These are phyloP conservation scores for Schizophyllum commune DNA, from an alignment of 1,284 basidiomycete genomes.

Conservation along the genomic window DNA sequence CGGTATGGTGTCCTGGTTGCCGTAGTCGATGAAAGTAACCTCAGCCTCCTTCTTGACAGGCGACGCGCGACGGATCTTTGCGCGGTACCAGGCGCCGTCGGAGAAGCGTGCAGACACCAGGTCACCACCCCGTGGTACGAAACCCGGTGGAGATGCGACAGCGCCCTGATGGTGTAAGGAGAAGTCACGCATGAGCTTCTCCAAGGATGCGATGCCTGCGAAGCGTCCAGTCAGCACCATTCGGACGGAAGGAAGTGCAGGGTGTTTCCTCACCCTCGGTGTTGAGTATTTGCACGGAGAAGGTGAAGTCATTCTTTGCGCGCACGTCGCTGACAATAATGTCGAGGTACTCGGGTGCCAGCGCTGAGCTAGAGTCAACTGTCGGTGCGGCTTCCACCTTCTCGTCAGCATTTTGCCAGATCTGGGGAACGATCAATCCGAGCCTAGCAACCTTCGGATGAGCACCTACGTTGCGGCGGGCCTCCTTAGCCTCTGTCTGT, in stretches of 20 bases:
- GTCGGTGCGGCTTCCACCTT: slow-evolving; percentile 43
- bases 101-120: slow-evolving; percentile 87
- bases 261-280: slow-evolving; percentile 57
- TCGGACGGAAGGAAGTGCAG: neutral
- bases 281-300: slow-evolving; percentile 90
- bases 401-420: slow-evolving; percentile 79
- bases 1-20: slow-evolving; percentile 79
- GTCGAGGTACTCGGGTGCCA: slow-evolving; percentile 83
- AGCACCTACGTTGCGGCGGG: slow-evolving; percentile 61
- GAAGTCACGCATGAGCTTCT: slow-evolving; percentile 92
- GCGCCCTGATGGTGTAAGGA: slow-evolving; percentile 74
- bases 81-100: slow-evolving; percentile 92
- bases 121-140: slow-evolving; percentile 77
- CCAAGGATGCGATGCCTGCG: slow-evolving; percentile 78
- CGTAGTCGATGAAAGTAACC: slow-evolving; percentile 83
- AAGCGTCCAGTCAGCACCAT: slow-evolving; percentile 1
- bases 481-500: slow-evolving; percentile 58
- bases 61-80: slow-evolving; percentile 76
- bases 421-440: slow-evolving; percentile 33
- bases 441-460: slow-evolving; percentile 5
- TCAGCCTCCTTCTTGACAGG: slow-evolving; percentile 84
- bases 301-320: slow-evolving; percentile 66
- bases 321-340: slow-evolving; percentile 89
- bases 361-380: slow-evolving; percentile 40
- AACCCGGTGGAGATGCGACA: slow-evolving; percentile 50